phyloP scores from a whole-genome alignment of 495 filamentous ascomycete genomes.

The Penicillium dipodomyicola region DNA sequence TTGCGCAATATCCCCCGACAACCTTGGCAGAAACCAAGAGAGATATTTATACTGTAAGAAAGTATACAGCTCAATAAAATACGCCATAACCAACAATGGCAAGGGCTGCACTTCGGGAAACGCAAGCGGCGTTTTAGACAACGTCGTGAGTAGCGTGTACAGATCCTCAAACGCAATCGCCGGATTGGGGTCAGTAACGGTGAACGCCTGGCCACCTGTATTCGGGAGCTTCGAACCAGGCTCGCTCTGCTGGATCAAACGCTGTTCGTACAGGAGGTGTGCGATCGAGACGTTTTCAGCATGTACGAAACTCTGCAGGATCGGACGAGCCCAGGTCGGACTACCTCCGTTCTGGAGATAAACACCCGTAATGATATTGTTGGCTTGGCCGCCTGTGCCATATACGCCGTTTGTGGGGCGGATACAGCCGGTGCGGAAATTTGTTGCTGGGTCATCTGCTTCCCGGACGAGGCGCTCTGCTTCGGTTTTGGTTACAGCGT shows the following conservation, averaged over 20 bases:
- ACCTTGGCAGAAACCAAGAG: conserved; percentile 38
- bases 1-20: conserved; percentile 45
- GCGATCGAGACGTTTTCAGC: conserved; percentile 57
- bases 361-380: conserved; percentile 40
- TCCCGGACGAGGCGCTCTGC: conserved; percentile 51
- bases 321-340: conserved; percentile 48
- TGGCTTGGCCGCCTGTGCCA: conserved; percentile 53
- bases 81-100: conserved; percentile 43
- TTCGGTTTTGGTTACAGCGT: conserved; percentile 52
- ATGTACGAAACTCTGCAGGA: conserved; percentile 57
- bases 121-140: conserved; percentile 31
- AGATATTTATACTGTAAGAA: conserved; percentile 45
- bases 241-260: conserved; percentile 46
- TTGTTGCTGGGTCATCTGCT: conserved; percentile 37
- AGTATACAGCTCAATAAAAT: conserved; percentile 50
- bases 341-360: conserved; percentile 31
- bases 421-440: conserved; percentile 57
- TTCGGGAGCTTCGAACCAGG: conserved; percentile 37
- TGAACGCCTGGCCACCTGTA: conserved; percentile 42
- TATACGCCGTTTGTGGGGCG: conserved; percentile 59
- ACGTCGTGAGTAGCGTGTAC: conserved; percentile 33
- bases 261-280: conserved; percentile 59
- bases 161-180: conserved; percentile 35
- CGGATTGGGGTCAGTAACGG: conserved; percentile 42
- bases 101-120: conserved; percentile 31